Evolutionary conservation across 2,329 filamentous ascomycete genomes (phyloP), one percentile per base, ranked within the genome.

Genomic region (Curvularia sp.): DNA sequence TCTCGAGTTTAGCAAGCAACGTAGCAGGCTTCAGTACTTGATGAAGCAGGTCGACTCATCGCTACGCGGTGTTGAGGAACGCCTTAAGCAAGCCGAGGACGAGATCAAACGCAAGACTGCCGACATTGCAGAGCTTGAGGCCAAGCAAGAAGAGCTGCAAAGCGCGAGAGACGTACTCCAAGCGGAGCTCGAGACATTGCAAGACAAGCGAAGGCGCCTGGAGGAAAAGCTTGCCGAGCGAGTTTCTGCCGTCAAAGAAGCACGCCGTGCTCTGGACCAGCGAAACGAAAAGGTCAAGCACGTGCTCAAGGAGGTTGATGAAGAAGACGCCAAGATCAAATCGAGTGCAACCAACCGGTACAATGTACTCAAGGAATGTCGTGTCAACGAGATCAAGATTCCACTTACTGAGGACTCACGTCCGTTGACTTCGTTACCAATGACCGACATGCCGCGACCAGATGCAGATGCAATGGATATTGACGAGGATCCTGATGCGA

Each of bases 381-480:
- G 96, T 74, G 87, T 99, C 47, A 94, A 98, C 74, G 93, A 97
- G 72, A 91, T 98, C 66, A 88, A 90, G 62, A 85, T 99, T 58
- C 95, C 95, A 2, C 83, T 99, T 22, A 81, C 84, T 2, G 81
- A 88, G 56, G 89, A 88, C 24, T 97, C 92, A 2, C 82, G 81
- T 33, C 80, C 82, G 6, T 83, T 99, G 24, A 92, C 96, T 69
- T 86, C 89, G 63, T 83, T 99, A 51, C 95, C 95, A 3, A 92
- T 96, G 69, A 92, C 96, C 72, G 93, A 97, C 67, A 85, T 89
- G 61, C 88, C 89, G 58, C 73, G 73, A 12, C 76, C 87, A 55
- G 92, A 97, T 71, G 86, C 89, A 1, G 93, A 97, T 72, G 89
- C 90, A 3, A 97, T 98, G 93, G 94, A 98, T 65, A 82, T 98